Conservation (phyloP, 305 asterid genomes). For the Fraxinus paxiana region DNA sequence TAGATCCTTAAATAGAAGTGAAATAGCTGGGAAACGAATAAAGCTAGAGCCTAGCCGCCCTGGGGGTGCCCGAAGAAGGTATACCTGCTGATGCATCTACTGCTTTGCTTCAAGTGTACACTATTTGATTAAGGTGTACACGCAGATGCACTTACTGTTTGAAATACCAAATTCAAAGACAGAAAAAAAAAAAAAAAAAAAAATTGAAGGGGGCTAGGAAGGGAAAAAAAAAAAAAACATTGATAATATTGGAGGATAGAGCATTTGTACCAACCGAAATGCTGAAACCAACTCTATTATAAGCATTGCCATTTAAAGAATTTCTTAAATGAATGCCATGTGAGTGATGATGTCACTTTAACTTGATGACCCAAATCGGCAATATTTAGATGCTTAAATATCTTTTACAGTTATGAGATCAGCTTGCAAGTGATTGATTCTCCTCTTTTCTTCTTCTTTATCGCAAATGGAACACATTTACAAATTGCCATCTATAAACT, state of each 20-base stretch:
- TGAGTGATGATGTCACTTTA: not conserved
- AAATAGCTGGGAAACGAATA: conserved; percentile 75
- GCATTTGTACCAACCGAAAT: not conserved
- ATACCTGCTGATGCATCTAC: conserved; percentile 14
- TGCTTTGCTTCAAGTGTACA: not conserved
- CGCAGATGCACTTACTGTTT: not conserved
- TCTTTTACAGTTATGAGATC: not conserved
- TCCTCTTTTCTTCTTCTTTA: not conserved
- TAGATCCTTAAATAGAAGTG: conserved; percentile 53
- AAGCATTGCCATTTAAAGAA: not conserved
- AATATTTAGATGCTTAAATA: not conserved
- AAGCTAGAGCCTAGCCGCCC: conserved; percentile 79
- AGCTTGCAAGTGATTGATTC: not conserved
- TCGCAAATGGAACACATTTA: not conserved
- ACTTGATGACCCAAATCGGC: not conserved
- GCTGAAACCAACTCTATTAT: not conserved
- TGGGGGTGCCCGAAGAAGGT: conserved; percentile 79
- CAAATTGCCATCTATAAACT: not conserved
- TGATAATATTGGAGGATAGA: not conserved
- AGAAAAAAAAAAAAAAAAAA: not conserved
- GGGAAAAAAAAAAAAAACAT: not conserved
- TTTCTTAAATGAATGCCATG: not conserved
- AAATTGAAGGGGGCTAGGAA: not conserved
- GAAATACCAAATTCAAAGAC: not conserved
- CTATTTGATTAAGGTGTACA: not conserved